phyloP scores from a whole-genome alignment of 495 filamentous ascomycete genomes.

The Penicillium pancosmium region DNA sequence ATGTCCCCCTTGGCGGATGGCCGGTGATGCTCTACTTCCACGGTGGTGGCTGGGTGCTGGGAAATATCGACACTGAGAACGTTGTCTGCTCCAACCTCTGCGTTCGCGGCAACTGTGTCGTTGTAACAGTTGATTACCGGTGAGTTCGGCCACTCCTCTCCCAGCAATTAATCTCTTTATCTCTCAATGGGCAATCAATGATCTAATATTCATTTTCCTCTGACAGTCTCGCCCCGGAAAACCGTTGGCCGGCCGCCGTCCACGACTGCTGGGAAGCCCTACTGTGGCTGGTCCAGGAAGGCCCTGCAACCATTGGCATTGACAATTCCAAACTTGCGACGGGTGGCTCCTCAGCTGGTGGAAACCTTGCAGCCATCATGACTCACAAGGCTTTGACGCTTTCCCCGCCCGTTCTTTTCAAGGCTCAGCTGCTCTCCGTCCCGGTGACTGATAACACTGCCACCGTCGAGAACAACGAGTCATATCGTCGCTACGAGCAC shows the following conservation, averaged over 20 bases:
- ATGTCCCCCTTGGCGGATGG: constrained; percentile 51
- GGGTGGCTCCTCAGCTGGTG: constrained; percentile 59
- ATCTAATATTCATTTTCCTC: not conserved
- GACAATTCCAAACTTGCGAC: constrained; percentile 52
- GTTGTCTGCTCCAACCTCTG: constrained; percentile 59
- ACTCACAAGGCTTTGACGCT: constrained; percentile 53
- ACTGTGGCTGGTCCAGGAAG: constrained; percentile 53
- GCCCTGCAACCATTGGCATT: constrained; percentile 40
- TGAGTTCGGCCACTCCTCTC: constrained; percentile 21
- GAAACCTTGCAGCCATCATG: constrained; percentile 58
- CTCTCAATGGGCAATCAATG: not conserved
- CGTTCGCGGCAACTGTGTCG: constrained; percentile 50
- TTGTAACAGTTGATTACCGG: constrained; percentile 61
- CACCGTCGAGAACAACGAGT: constrained; percentile 41
- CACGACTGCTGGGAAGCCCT: constrained; percentile 61
- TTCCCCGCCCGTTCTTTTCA: constrained; percentile 47
- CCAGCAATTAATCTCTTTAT: no score
- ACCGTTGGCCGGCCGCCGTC: constrained; percentile 58
- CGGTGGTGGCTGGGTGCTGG: constrained; percentile 62
- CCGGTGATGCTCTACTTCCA: constrained; percentile 60
- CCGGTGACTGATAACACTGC: constrained; percentile 63
- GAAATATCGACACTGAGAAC: constrained; percentile 62
- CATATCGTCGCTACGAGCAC: constrained; percentile 53
- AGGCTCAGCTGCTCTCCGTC: constrained; percentile 56
- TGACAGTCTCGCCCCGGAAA: constrained; percentile 52